Conservation (phyloP, 1,139 yeast genomes). For the Diutina mesorugosa region DNA sequence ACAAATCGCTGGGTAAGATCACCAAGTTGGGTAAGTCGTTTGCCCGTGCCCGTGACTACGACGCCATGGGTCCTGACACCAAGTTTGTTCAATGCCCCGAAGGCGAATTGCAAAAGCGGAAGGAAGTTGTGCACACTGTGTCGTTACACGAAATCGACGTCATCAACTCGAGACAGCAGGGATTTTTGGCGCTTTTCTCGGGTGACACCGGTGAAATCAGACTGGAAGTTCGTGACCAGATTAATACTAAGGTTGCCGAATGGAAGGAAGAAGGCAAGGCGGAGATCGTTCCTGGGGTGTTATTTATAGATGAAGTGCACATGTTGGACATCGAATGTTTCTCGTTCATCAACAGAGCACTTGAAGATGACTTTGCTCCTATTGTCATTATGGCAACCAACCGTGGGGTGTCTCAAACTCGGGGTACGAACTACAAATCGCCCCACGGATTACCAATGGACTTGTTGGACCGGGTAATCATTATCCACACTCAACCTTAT, state of each 20-base stretch:
- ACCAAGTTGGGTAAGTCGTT: conserved; percentile 91
- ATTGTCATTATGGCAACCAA: conserved; percentile 98
- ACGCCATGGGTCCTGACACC: conserved; percentile 98
- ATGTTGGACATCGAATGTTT: conserved; percentile 98
- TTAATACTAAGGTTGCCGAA: conserved; percentile 91
- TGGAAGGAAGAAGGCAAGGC: conserved; percentile 99
- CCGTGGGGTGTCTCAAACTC: conserved; percentile 81
- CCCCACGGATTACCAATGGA: conserved; percentile 97
- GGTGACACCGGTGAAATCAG: conserved; percentile 98
- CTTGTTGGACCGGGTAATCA: conserved; percentile 84
- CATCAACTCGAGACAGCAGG: conserved; percentile 95
- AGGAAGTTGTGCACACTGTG: conserved; percentile 92
- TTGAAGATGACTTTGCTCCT: conserved; percentile 95
- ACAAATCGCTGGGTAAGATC: conserved; percentile 89
- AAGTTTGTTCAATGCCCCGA: conserved; percentile 97
- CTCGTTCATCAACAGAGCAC: conserved; percentile 87
- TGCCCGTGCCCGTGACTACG: conserved; percentile 93
- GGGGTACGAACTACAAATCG: conserved; percentile 88
- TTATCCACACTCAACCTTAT: conserved; percentile 75
- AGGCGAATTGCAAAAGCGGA: conserved; percentile 93
- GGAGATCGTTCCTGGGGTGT: conserved; percentile 95
- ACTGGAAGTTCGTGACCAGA: conserved; percentile 92
- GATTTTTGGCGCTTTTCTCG: conserved; percentile 87
- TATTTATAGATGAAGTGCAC: conserved; percentile 96
- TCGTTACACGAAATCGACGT: conserved; percentile 97